Evolutionary conservation across 2,329 filamentous ascomycete genomes (phyloP).

Genomic region (Teratosphaeriaceae sp.): DNA sequence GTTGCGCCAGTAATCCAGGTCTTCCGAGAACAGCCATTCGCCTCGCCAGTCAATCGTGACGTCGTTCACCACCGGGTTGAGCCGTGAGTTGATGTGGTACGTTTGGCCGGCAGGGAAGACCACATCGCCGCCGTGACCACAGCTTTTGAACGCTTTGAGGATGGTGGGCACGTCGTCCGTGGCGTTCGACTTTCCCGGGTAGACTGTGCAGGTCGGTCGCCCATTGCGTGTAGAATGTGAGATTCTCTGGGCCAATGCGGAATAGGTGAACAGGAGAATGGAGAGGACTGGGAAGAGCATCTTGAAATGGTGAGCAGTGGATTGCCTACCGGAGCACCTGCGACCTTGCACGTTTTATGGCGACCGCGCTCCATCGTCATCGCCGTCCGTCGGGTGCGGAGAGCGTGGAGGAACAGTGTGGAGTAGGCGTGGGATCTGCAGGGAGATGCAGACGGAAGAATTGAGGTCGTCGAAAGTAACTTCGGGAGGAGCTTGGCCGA

Average conservation of each 20-base stretch:
- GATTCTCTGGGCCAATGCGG: background rate
- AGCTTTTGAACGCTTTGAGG: constrained; percentile 34
- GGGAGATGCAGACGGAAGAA: too few relatives aligned
- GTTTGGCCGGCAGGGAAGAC: constrained; percentile 45
- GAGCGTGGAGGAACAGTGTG: too few relatives aligned
- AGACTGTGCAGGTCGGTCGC: constrained; percentile 5
- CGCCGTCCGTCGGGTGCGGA: too few relatives aligned
- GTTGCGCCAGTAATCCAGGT: constrained; percentile 50
- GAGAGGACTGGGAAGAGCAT: background rate
- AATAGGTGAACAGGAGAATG: background rate
- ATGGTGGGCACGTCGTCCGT: constrained; percentile 36
- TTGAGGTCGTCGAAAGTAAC: too few relatives aligned
- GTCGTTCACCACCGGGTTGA: constrained; percentile 46
- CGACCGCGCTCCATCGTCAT: too few relatives aligned
- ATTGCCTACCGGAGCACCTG: too few relatives aligned
- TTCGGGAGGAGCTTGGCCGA: too few relatives aligned
- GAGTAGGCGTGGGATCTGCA: too few relatives aligned
- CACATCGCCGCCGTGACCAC: constrained; percentile 38
- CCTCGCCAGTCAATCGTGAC: constrained; percentile 48
- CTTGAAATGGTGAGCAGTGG: too few relatives aligned
- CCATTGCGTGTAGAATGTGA: constrained; percentile 1
- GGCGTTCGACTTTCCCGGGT: constrained; percentile 13
- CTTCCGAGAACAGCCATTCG: constrained; percentile 43
- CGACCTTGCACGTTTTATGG: too few relatives aligned
- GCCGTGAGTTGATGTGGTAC: constrained; percentile 45